A percentile compares a stretch with the other conserved stretches of the same genome.
Conservation (phyloP, 1,139 yeast genomes). For the Suhomyces atakaporum region DNA sequence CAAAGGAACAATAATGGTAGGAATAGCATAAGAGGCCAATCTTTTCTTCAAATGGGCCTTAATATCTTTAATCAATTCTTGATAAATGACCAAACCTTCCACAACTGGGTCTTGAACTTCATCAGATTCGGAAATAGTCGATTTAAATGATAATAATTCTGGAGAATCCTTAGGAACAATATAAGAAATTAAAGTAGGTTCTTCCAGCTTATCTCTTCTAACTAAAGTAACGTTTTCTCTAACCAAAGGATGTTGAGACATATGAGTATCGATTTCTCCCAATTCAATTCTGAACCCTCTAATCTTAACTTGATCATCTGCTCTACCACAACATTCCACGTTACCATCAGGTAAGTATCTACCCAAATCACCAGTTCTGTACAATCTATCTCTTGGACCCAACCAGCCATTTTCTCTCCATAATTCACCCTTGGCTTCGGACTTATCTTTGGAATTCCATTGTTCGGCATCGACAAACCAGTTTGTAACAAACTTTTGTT, state of each 20-base stretch:
- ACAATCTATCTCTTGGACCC: constrained; percentile 93
- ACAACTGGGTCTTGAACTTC: constrained; percentile 66
- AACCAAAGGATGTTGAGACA: constrained; percentile 87
- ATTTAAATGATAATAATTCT: constrained; percentile 55
- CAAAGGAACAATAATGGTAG: constrained; percentile 87
- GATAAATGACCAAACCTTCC: constrained; percentile 73
- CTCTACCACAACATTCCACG: constrained; percentile 98
- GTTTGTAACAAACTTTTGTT: constrained; percentile 81
- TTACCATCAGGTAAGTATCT: constrained; percentile 96
- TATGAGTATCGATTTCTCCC: constrained; percentile 97
- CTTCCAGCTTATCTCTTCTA: constrained; percentile 90
- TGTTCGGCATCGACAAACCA: constrained; percentile 75
- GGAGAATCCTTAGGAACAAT: constrained; percentile 78
- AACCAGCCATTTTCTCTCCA: constrained; percentile 84
- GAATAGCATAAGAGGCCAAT: constrained; percentile 91
- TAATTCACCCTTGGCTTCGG: constrained; percentile 44
- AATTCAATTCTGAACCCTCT: constrained; percentile 98
- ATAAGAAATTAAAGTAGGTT: constrained; percentile 86
- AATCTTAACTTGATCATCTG: constrained; percentile 97
- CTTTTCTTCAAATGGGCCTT: constrained; percentile 81
- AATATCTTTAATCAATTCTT: constrained; percentile 77
- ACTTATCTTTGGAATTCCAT: constrained; percentile 61
- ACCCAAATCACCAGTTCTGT: constrained; percentile 97
- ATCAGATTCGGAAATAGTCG: constrained; percentile 33
- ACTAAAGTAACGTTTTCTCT: constrained; percentile 92